These are phyloP conservation scores for Xylariales sp. DNA, from an alignment of 2,329 filamentous ascomycete genomes.

Conservation along the genomic window DNA sequence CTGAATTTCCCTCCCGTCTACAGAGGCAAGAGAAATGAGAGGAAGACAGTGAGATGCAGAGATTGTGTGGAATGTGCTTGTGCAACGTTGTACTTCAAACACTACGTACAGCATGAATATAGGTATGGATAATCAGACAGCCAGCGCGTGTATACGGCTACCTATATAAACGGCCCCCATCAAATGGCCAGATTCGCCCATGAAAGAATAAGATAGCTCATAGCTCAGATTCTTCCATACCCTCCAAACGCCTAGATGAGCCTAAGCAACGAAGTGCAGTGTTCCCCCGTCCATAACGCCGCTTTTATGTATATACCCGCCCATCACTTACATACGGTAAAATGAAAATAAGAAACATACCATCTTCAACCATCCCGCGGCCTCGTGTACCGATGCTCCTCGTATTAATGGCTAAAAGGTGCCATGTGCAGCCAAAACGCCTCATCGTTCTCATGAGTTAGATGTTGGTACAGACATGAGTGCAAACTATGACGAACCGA, in stretches of 20 bases:
- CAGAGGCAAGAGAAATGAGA: too few relatives aligned
- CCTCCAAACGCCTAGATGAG: conserved; percentile 42
- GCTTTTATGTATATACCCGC: conserved; percentile 59
- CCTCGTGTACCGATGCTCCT: conserved; percentile 38
- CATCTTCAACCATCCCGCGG: conserved; percentile 37
- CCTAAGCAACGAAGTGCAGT: conserved; percentile 43
- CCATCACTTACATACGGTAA: conserved; percentile 46
- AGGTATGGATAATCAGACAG: neutral
- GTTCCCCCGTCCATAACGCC: conserved; percentile 51
- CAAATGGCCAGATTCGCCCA: conserved; percentile 35
- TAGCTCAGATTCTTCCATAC: conserved; percentile 36
- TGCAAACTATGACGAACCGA: conserved; percentile 35
- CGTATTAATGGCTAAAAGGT: conserved; percentile 39
- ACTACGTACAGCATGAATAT: neutral
- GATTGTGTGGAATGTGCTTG: neutral
- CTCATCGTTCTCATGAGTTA: conserved; percentile 49
- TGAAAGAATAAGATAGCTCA: conserved; percentile 34
- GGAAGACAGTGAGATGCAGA: too few relatives aligned
- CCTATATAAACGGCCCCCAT: conserved; percentile 42
- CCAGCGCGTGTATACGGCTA: conserved; percentile 41
- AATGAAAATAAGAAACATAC: conserved; percentile 39
- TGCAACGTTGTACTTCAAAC: conserved; percentile 3
- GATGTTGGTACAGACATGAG: conserved; percentile 55
- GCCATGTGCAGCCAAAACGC: conserved; percentile 47
- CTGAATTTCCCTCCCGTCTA: too few relatives aligned